These are phyloP conservation scores for Farysia itapuensis DNA, from an alignment of 1,284 basidiomycete species.

Conservation along the genomic window DNA sequence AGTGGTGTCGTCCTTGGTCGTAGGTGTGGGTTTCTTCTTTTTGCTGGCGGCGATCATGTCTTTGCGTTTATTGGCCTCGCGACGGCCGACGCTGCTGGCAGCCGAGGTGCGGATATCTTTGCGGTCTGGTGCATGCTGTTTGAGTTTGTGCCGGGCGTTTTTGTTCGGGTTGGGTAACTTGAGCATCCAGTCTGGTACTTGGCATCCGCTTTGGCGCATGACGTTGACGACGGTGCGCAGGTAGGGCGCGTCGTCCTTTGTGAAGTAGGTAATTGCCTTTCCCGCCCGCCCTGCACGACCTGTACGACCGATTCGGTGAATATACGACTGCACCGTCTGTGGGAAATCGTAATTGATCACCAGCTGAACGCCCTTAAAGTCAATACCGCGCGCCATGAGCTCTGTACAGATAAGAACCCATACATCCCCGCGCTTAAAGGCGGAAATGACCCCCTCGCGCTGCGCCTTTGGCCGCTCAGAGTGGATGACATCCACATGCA, in stretches of 20 bases:
- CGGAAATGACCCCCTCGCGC: slow-evolving; percentile 70
- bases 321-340: slow-evolving; percentile 77
- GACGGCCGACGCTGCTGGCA: slow-evolving; percentile 41
- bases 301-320: slow-evolving; percentile 94
- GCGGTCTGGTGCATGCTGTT: slow-evolving; percentile 73
- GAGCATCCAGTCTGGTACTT: slow-evolving; percentile 57
- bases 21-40: slow-evolving; percentile 20
- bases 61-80: slow-evolving; percentile 34
- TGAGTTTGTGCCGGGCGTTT: slow-evolving; percentile 80
- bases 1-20: no score
- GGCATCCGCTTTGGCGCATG: slow-evolving; percentile 76
- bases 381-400: slow-evolving; percentile 82
- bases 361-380: slow-evolving; percentile 86
- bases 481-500: slow-evolving; percentile 88
- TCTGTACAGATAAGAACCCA: slow-evolving; percentile 59
- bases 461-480: slow-evolving; percentile 83
- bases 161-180: slow-evolving; percentile 77
- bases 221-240: slow-evolving; percentile 96
- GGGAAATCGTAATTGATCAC: slow-evolving; percentile 79
- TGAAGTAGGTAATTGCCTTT: slow-evolving; percentile 92
- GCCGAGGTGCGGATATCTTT: slow-evolving; percentile 47
- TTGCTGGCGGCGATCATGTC: slow-evolving; percentile 55
- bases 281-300: slow-evolving; percentile 89
- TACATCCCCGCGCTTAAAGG: slow-evolving; percentile 72
- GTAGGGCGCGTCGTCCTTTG: slow-evolving; percentile 85